A percentile compares a stretch with the other conserved stretches of the same genome.
Evolutionary conservation across 768 basidiomycete genomes (phyloP).

Genomic region (Lentinus brumalis): DNA sequence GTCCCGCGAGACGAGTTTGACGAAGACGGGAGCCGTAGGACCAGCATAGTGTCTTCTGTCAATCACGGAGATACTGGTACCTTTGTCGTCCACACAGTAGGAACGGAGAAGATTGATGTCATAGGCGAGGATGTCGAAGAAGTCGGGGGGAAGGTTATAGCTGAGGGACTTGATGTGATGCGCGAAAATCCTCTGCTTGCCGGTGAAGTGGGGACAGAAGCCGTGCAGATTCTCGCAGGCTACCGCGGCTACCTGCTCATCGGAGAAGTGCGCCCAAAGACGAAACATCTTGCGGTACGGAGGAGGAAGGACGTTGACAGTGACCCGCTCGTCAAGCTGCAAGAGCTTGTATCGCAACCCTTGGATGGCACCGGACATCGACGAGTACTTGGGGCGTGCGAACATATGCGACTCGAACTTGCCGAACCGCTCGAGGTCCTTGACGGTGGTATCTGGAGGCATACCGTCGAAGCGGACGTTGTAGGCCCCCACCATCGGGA

Average conservation of each 20-base stretch:
- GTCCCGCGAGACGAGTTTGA: conserved; percentile 55
- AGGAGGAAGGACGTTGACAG: conserved; percentile 50
- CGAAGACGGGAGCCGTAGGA: conserved; percentile 27
- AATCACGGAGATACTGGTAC: conserved; percentile 32
- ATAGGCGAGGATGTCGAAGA: conserved; percentile 41
- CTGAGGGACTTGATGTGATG: conserved; percentile 55
- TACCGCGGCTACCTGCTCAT: conserved; percentile 50
- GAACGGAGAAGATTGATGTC: conserved; percentile 51
- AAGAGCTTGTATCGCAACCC: conserved; percentile 41
- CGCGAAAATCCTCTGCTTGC: conserved; percentile 49
- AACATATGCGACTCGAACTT: conserved; percentile 52
- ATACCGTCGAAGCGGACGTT: conserved; percentile 63
- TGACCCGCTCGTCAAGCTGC: conserved; percentile 34
- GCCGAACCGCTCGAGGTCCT: conserved; percentile 48
- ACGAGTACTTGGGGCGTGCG: conserved; percentile 49
- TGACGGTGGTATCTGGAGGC: conserved; percentile 45
- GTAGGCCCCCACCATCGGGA: conserved; percentile 58
- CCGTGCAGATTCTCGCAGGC: conserved; percentile 52
- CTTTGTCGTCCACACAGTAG: conserved; percentile 33
- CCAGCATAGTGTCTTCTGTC: conserved; percentile 10
- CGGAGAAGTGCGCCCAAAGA: conserved; percentile 58
- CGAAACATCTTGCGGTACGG: conserved; percentile 52
- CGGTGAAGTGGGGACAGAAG: conserved; percentile 47
- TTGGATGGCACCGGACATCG: conserved; percentile 37
- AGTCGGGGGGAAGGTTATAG: conserved; percentile 41